phyloP scores from a whole-genome alignment of 192 early-diverging fungal species.

The Entomortierella lignicola region DNA sequence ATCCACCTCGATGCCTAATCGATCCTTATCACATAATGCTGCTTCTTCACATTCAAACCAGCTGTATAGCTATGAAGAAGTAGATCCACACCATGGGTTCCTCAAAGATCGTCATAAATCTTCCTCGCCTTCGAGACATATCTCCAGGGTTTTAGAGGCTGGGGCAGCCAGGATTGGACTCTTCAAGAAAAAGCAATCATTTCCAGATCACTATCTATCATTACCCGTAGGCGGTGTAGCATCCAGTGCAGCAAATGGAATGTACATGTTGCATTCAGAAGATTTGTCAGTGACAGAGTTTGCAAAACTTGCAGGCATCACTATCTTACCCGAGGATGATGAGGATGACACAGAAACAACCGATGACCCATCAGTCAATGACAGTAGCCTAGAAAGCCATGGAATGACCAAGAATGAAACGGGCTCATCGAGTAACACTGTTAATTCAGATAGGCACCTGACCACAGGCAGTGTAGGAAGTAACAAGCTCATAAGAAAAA shows the following conservation, averaged over 20 bases:
- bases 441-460: slow-evolving; percentile 21
- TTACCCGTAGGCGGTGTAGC: slow-evolving; percentile 27
- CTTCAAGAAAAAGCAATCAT: slow-evolving; percentile 17
- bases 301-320: slow-evolving; percentile 47
- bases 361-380: neutral
- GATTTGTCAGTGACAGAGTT: slow-evolving; percentile 46
- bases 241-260: slow-evolving; percentile 2
- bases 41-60: neutral
- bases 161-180: slow-evolving; percentile 15
- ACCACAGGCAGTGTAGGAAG: slow-evolving; percentile 13
- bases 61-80: neutral
- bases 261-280: slow-evolving; percentile 37
- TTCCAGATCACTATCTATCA: slow-evolving; percentile 33
- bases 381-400: neutral
- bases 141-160: slow-evolving; percentile 6
- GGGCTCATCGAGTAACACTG: slow-evolving; percentile 11
- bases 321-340: slow-evolving; percentile 33
- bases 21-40: neutral
- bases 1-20: neutral
- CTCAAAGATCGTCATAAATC: neutral
- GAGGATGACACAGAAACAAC: neutral
- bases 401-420: neutral
- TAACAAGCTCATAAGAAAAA: neutral
- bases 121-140: slow-evolving; percentile 9
- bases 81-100: neutral